Base-by-base conservation (phyloP, 495 filamentous ascomycete species). In the Glonium stellatum region DNA sequence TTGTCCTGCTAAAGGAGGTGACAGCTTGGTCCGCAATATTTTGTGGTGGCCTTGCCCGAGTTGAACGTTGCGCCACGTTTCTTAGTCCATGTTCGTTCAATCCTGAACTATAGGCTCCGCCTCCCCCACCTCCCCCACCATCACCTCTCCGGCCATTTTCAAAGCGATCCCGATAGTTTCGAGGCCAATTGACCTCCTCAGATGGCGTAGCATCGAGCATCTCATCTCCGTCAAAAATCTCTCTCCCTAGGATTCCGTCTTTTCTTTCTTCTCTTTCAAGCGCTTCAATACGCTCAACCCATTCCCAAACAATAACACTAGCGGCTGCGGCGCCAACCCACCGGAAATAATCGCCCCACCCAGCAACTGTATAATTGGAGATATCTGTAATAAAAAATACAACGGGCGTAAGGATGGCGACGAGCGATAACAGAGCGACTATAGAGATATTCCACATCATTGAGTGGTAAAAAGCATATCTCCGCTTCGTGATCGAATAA, bases 271-370 rank as follows among this genome's bases (percentile, higher is more conserved):
- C 92, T 54, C 93, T 82, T 73, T 98, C 93, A 51, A 98, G 74
- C 0, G 90, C 90, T 71, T 98, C 93, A 55, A 98, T 98, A n/a
- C 95, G 81, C 71, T 98, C 93, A 18, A 98, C 93, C 93, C 93
- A 98, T 72, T 98, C 93, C 93, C 93, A 98, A 0, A 98, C 93
- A 15, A 97, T 87, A 19, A 97, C 93, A 74, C 91, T 96, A 8
- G 93, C 95, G 1, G 91, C 90, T 0, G 92, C 91, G 0, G 95
- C 93, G 34, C 93, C 95, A 46, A 97, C 95, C 93, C 95, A 98
- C 66, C 93, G 78, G 54, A 97, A 90, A 67, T 97, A 98, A 62
- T 95, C 93, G 66, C 93, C 95, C 93, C 93, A 98, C 15, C 90
- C 91, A 27, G 89, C 89, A 50, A 96, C 84, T 49, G 87, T 83